Percentiles rank a stretch among this genome's conserved stretches.
Conservation (phyloP, 148 eudicot genomes). For the Rhododendron henanense region DNA sequence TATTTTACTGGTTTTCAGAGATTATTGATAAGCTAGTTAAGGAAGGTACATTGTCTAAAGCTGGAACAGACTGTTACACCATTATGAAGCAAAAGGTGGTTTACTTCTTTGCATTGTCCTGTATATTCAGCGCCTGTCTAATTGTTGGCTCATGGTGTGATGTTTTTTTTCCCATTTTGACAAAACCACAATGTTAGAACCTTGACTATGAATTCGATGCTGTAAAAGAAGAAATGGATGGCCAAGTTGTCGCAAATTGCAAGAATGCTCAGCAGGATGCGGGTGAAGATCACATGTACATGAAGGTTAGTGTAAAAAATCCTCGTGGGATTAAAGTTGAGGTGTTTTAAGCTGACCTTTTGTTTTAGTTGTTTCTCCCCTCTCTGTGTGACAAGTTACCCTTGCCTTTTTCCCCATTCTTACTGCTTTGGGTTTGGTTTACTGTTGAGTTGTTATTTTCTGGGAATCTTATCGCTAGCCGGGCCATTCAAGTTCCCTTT, state of each 20-base stretch:
- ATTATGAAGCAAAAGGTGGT: conserved; percentile 65
- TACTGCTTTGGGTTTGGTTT: neutral
- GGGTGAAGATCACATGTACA: conserved; percentile 68
- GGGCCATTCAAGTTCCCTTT: neutral
- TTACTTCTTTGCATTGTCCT: conserved; percentile 1
- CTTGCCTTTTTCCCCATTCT: neutral
- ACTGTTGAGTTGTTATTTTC: neutral
- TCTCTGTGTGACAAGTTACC: neutral
- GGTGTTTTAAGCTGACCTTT: neutral
- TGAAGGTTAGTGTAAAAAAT: conserved; percentile 50
- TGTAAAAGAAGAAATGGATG: conserved; percentile 78
- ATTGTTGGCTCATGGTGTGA: conserved; percentile 2
- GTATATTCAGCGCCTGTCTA: neutral
- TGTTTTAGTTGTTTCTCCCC: neutral
- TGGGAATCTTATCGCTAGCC: neutral
- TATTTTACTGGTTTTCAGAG: conserved; percentile 43
- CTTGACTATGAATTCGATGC: conserved; percentile 53
- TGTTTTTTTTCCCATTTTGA: neutral
- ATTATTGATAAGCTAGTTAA: conserved; percentile 78
- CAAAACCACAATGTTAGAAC: conserved; percentile 34
- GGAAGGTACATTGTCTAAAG: conserved; percentile 49
- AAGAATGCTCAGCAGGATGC: conserved; percentile 31
- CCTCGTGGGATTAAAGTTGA: neutral
- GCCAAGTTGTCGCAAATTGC: conserved; percentile 25
- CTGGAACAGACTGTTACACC: conserved; percentile 47